phyloP scores from a whole-genome alignment of 768 basidiomycete species.

The Myochromella boudieri region DNA sequence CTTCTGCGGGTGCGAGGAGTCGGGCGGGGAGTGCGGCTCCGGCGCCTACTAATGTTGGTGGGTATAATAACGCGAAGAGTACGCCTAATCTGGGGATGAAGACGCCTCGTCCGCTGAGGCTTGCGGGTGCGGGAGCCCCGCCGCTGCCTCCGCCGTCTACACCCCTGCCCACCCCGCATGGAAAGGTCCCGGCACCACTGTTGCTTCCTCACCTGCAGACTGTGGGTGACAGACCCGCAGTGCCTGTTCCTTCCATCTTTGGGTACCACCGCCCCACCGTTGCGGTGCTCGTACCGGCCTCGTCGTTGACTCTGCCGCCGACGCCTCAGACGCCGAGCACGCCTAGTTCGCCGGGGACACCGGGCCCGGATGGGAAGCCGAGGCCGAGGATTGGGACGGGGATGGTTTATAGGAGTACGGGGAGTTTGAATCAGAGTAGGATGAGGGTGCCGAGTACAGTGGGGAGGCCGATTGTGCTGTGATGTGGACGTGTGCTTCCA shows the following conservation, averaged over 20 bases:
- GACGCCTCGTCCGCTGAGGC: slow-evolving; percentile 15
- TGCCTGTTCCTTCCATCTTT: slow-evolving; percentile 31
- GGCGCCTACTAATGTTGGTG: too few species aligned
- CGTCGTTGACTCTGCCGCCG: slow-evolving; percentile 19
- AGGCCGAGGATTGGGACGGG: slow-evolving; percentile 66
- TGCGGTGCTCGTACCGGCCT: slow-evolving; percentile 1
- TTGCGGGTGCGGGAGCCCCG: slow-evolving; percentile 8
- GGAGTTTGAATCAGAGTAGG: too few species aligned
- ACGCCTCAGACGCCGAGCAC: slow-evolving; percentile 7
- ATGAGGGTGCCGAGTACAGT: too few species aligned
- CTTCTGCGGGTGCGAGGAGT: too few species aligned
- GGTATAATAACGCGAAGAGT: not conserved
- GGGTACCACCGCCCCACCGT: slow-evolving; percentile 2
- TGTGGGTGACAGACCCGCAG: slow-evolving; percentile 32
- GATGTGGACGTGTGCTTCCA: too few species aligned
- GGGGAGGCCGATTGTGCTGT: too few species aligned
- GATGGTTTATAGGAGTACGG: too few species aligned
- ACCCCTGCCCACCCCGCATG: not conserved
- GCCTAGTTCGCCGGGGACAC: not conserved
- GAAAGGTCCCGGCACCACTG: slow-evolving; percentile 15
- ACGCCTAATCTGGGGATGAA: slow-evolving; percentile 1
- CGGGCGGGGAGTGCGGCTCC: too few species aligned
- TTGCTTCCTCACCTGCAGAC: slow-evolving; percentile 23
- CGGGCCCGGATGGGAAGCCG: slow-evolving; percentile 29
- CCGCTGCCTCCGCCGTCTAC: not conserved